Evolutionary conservation across 192 early-diverging fungal genomes (phyloP).

Genomic region (Gaertneriomyces semiglobifer): DNA sequence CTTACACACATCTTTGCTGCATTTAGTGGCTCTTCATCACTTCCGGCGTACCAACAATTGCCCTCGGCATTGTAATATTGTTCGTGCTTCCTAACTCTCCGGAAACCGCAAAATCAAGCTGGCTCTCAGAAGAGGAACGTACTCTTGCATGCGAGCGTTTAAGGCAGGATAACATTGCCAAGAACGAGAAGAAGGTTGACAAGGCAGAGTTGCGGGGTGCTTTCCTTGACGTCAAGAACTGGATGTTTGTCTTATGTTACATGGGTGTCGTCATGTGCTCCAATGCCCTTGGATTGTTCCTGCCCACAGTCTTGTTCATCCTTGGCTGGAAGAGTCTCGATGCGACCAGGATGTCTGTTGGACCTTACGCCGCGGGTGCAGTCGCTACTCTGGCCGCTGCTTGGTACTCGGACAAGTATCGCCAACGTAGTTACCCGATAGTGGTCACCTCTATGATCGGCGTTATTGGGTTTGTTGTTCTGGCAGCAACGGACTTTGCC

Average conservation of each 20-base stretch:
- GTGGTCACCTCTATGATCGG: slow-evolving; percentile 4
- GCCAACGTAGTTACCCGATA: slow-evolving; percentile 26
- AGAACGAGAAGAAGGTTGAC: slow-evolving; percentile 22
- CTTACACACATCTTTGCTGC: too few relatives aligned
- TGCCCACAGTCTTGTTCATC: slow-evolving; percentile 36
- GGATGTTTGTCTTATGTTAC: slow-evolving; percentile 26
- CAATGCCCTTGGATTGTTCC: slow-evolving; percentile 36
- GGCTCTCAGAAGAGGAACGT: slow-evolving; percentile 53
- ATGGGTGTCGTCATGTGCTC: slow-evolving; percentile 17
- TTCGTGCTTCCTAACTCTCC: slow-evolving; percentile 46
- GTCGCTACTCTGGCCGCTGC: slow-evolving; percentile 16
- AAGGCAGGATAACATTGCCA: slow-evolving; percentile 22
- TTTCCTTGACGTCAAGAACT: slow-evolving; percentile 22
- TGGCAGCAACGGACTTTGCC: slow-evolving; percentile 23
- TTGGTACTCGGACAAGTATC: slow-evolving; percentile 22
- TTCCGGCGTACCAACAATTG: slow-evolving; percentile 57
- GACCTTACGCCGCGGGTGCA: slow-evolving; percentile 28
- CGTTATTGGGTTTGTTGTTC: slow-evolving; percentile 17
- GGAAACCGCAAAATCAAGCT: slow-evolving; percentile 31
- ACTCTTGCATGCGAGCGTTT: slow-evolving; percentile 52
- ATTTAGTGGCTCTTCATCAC: slow-evolving; percentile 59
- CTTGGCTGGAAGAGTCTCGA: slow-evolving; percentile 40
- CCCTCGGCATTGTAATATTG: slow-evolving; percentile 34
- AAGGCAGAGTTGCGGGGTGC: slow-evolving; percentile 1
- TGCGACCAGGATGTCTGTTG: slow-evolving; percentile 33